Evolutionary conservation across 495 filamentous ascomycete genomes (phyloP).

Genomic region (Penicillium maclennaniae): DNA sequence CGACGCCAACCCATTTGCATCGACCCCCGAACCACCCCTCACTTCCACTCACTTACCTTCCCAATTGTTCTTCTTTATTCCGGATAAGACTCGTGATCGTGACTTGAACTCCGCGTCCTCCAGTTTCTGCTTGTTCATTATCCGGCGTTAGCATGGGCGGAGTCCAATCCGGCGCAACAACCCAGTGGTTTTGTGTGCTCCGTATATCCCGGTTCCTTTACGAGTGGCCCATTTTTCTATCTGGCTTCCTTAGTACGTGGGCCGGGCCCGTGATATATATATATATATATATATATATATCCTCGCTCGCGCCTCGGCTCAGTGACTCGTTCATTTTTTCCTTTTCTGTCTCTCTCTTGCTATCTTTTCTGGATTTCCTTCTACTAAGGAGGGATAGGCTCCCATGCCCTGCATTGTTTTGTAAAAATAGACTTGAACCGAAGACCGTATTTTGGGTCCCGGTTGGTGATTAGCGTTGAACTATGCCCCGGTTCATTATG

Average conservation of each 20-base stretch:
- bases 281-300: neutral
- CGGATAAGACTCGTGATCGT: constrained; percentile 26
- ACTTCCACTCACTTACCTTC: neutral
- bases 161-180: constrained; percentile 28
- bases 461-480: constrained; percentile 42
- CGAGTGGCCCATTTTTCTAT: neutral
- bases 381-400: constrained; percentile 16
- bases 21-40: constrained; percentile 4
- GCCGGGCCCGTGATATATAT: neutral
- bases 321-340: constrained; percentile 13
- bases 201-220: constrained; percentile 22
- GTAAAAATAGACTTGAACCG: constrained; percentile 46
- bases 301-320: constrained; percentile 8
- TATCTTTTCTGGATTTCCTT: constrained; percentile 11
- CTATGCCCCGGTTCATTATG: constrained; percentile 30
- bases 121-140: constrained; percentile 27
- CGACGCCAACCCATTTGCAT: constrained; percentile 23
- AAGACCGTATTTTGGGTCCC: constrained; percentile 25
- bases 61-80: constrained; percentile 15
- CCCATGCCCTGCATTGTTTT: constrained; percentile 31
- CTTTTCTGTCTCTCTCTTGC: constrained; percentile 13
- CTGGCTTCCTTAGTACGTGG: constrained; percentile 2
- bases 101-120: constrained; percentile 23
- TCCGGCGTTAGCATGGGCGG: constrained; percentile 34
- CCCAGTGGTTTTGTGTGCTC: constrained; percentile 21